These are phyloP conservation scores for Escovopsis sp. DNA, from an alignment of 2,329 filamentous ascomycete species.

Conservation along the genomic window DNA sequence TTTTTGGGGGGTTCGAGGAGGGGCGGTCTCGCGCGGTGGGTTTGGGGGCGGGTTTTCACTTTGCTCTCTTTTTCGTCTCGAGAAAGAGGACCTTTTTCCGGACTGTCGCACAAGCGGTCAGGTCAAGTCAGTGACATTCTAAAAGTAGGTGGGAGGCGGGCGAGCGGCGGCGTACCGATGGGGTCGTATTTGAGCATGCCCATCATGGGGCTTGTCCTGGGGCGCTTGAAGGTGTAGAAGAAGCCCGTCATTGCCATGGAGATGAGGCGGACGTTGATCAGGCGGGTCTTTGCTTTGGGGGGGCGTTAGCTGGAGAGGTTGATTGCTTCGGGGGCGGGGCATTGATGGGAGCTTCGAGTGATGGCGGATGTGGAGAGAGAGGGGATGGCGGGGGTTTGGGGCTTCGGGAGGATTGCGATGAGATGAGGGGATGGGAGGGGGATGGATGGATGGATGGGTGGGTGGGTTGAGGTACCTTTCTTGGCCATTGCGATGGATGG, in stretches of 20 bases:
- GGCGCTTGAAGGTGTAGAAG: slow-evolving; percentile 82
- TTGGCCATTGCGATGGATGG: slow-evolving; percentile 12
- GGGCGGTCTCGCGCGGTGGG: too few relatives aligned
- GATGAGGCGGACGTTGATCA: slow-evolving; percentile 83
- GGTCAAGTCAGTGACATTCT: too few relatives aligned
- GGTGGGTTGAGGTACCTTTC: slow-evolving; percentile 9
- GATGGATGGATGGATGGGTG: too few relatives aligned
- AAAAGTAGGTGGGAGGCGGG: too few relatives aligned
- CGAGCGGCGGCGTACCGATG: slow-evolving; percentile 60
- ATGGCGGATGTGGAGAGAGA: too few relatives aligned
- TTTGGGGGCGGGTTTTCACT: slow-evolving; percentile 22
- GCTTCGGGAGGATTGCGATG: too few relatives aligned
- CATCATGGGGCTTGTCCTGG: slow-evolving; percentile 66
- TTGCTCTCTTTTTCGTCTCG: slow-evolving; percentile 71
- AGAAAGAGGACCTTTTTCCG: slow-evolving; percentile 92
- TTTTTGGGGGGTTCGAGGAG: too few relatives aligned
- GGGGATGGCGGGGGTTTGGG: too few relatives aligned
- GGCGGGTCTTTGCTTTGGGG: slow-evolving; percentile 66
- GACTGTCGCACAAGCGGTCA: slow-evolving; percentile 38
- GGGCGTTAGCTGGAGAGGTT: too few relatives aligned
- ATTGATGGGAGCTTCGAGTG: too few relatives aligned
- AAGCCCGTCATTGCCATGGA: slow-evolving; percentile 99
- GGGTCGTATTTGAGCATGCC: slow-evolving; percentile 99
- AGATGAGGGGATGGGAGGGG: too few relatives aligned
- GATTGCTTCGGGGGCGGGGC: too few relatives aligned